phyloP scores from a whole-genome alignment of 2,329 filamentous ascomycete genomes.

The Teratosphaeria viscida region DNA sequence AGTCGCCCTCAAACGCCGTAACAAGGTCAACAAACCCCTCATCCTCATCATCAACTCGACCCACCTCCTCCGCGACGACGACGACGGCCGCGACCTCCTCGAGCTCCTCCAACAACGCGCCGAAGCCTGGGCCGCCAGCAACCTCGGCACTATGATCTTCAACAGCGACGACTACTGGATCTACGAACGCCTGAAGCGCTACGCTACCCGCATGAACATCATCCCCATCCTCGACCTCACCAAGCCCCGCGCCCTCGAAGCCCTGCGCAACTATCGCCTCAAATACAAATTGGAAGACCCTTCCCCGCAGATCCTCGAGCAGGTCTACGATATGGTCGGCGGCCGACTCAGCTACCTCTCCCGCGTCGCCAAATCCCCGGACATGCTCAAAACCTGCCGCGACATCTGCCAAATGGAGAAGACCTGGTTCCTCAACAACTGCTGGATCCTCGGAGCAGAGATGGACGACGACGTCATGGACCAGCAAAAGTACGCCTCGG shows the following conservation, averaged over 20 bases:
- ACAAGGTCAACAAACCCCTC: conserved; percentile 55
- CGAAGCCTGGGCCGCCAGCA: conserved; percentile 90
- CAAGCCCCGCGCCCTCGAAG: conserved; percentile 64
- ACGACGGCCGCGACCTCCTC: conserved; percentile 83
- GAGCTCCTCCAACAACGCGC: conserved; percentile 92
- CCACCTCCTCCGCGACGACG: conserved; percentile 82
- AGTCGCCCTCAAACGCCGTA: conserved; percentile 65
- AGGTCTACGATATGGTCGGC: conserved; percentile 78
- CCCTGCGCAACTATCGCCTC: conserved; percentile 67
- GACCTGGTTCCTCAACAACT: conserved; percentile 70
- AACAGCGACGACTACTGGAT: conserved; percentile 99
- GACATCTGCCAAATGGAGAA: conserved; percentile 61
- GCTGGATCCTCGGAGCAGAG: conserved; percentile 62
- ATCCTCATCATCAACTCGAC: conserved; percentile 92
- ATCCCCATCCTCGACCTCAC: conserved; percentile 75
- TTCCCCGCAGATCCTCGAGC: conserved; percentile 47
- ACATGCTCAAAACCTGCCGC: conserved; percentile 74
- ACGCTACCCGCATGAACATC: conserved; percentile 90
- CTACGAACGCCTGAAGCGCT: conserved; percentile 84
- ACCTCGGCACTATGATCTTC: conserved; percentile 83
- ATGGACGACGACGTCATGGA: conserved; percentile 99
- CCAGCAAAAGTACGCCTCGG: conserved; percentile 89
- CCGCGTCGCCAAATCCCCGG: conserved; percentile 70
- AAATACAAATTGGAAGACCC: conserved; percentile 61
- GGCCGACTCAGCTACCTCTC: conserved; percentile 82